Conservation (phyloP, 441 rosid species). For the Sinapis alba region DNA sequence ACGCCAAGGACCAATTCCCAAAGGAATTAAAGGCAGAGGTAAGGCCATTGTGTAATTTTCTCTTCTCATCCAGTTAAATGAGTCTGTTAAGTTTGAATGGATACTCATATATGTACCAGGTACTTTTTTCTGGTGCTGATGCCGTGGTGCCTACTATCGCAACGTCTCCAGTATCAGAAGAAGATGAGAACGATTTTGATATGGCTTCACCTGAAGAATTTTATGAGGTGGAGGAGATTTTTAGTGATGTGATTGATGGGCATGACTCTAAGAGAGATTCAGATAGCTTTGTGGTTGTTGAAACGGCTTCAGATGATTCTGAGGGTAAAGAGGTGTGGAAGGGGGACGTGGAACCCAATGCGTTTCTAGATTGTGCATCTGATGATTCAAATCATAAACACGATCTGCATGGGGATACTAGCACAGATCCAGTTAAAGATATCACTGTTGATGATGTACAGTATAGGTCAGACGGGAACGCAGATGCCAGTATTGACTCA, state of each 20-base stretch:
- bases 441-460: constrained; percentile 91
- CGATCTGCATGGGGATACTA: constrained; percentile 46
- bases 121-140: neutral
- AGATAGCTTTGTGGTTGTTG: constrained; percentile 42
- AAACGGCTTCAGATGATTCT: constrained; percentile 41
- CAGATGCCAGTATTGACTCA: constrained; percentile 50
- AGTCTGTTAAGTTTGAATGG: neutral
- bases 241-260: constrained; percentile 59
- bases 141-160: constrained; percentile 47
- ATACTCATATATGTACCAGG: neutral
- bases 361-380: constrained; percentile 71
- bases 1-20: neutral
- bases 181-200: constrained; percentile 69
- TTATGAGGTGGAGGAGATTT: constrained; percentile 94
- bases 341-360: constrained; percentile 66
- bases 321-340: constrained; percentile 62
- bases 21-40: neutral
- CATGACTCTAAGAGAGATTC: constrained; percentile 60
- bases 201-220: constrained; percentile 88
- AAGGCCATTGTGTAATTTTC: neutral
- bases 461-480: constrained; percentile 56
- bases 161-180: constrained; percentile 49
- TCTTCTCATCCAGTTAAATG: neutral
- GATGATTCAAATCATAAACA: constrained; percentile 63
- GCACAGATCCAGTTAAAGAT: constrained; percentile 75